phyloP scores from a whole-genome alignment of 805 yeast genomes.

The Yarrowia phangngaensis region DNA sequence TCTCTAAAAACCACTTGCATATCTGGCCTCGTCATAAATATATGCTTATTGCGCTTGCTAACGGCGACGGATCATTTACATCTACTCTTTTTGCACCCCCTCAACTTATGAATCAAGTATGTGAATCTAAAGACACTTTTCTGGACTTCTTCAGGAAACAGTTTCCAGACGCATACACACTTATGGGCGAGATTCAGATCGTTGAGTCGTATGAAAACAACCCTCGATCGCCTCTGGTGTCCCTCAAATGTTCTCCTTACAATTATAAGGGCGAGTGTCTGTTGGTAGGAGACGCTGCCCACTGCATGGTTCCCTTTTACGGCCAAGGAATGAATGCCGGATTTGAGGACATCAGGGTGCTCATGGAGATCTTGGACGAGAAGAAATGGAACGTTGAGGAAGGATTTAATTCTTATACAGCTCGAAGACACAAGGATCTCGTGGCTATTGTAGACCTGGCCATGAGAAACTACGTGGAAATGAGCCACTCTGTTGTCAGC shows the following conservation, averaged over 20 bases:
- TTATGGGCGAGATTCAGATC: slow-evolving; percentile 60
- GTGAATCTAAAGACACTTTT: slow-evolving; percentile 45
- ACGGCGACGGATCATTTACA: slow-evolving; percentile 80
- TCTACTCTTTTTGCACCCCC: slow-evolving; percentile 86
- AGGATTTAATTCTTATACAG: slow-evolving; percentile 57
- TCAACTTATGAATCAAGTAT: slow-evolving; percentile 52
- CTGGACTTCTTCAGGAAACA: slow-evolving; percentile 52
- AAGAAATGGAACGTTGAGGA: slow-evolving; percentile 41
- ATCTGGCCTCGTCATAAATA: slow-evolving; percentile 87
- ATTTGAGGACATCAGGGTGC: slow-evolving; percentile 77
- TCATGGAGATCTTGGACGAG: slow-evolving; percentile 49
- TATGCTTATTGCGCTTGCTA: slow-evolving; percentile 89
- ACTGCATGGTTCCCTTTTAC: slow-evolving; percentile 96
- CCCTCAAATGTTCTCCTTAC: slow-evolving; percentile 66
- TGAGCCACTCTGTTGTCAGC: slow-evolving; percentile 76
- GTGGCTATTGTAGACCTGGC: slow-evolving; percentile 75
- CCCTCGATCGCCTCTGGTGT: slow-evolving; percentile 77
- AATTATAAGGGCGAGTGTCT: slow-evolving; percentile 59
- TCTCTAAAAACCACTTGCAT: slow-evolving; percentile 75
- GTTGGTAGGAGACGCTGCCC: slow-evolving; percentile 89
- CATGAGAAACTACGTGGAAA: slow-evolving; percentile 74
- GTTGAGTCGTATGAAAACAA: slow-evolving; percentile 50
- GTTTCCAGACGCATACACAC: slow-evolving; percentile 69
- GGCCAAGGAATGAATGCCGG: slow-evolving; percentile 98
- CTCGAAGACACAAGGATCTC: slow-evolving; percentile 58